Evolutionary conservation across 305 asterid genomes (phyloP).

Genomic region (Striga hermonthica): DNA sequence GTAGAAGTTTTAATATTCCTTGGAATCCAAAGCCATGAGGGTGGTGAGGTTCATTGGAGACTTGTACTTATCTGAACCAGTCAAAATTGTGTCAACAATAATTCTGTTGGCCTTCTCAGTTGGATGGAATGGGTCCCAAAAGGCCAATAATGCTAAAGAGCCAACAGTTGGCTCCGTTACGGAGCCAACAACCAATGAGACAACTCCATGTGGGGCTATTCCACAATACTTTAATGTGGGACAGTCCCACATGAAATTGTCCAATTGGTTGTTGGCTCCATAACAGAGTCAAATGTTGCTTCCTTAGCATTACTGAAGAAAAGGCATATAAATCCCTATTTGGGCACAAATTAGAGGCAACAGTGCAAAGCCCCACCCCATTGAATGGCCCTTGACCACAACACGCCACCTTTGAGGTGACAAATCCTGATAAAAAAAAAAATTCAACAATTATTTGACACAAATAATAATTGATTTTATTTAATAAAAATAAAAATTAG

Average conservation of each 20-base stretch:
- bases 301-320: too few relatives aligned
- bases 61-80: constrained; percentile 48
- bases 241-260: too few relatives aligned
- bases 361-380: constrained; percentile 47
- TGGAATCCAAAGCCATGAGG: constrained; percentile 49
- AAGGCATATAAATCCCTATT: constrained; percentile 44
- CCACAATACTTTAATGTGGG: too few relatives aligned
- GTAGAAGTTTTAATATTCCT: constrained; percentile 1
- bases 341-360: constrained; percentile 42
- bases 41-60: constrained; percentile 59
- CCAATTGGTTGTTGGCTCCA: too few relatives aligned
- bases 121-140: constrained; percentile 65
- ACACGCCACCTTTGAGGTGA: constrained; percentile 48
- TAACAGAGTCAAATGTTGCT: too few relatives aligned
- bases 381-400: constrained; percentile 57
- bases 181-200: too few relatives aligned
- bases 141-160: too few relatives aligned
- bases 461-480: too few relatives aligned
- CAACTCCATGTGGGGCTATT: too few relatives aligned
- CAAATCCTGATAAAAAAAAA: constrained; percentile 35
- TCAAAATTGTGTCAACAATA: constrained; percentile 39
- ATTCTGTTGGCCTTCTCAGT: constrained; percentile 47
- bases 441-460: too few relatives aligned
- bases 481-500: too few relatives aligned
- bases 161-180: too few relatives aligned